Base-by-base conservation (phyloP, 2,329 filamentous ascomycete genomes). In the Cercospora janseana region DNA sequence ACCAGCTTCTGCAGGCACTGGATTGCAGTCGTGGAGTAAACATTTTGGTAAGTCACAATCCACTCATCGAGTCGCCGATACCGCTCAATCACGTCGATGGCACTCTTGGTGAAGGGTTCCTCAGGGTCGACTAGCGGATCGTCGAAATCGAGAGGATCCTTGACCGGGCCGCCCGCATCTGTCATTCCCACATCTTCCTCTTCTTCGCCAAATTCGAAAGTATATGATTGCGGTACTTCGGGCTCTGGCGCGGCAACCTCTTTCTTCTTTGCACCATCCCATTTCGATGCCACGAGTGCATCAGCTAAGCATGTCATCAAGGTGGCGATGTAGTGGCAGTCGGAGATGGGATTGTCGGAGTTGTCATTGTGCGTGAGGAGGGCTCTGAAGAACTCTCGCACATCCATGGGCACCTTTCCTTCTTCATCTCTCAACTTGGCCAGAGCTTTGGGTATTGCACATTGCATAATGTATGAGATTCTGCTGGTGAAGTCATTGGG, bases 341-440 rank as follows among this genome's bases (percentile, higher is more conserved):
- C 94, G 4, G 91, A 95, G 64, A 82, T 94, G 42, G 74, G 75
- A 61, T 98, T 98, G 53, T 87, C 86, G 2, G 87, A 85, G 65
- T 98, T 98, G 70, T 98, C 91, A 65, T 98, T 98, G 72, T 90
- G 92, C 41, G 87, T 85, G 26, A 98, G 75, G 65, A 94, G 87
- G 60, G 96, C 90, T 16, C 95, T 80, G 40, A 98, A 80, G 67
- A 96, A 95, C 29, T 81, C 80, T 50, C 91, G 87, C 4, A 89
- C 89, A 45, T 84, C 77, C 63, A 85, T 76, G 0, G 92, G 91
- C 46, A 90, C 91, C 61, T 82, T 86, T 28, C 89, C 87, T 47
- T 84, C 79, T 29, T 75, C 75, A 62, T 92, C 86, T 43, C 89
- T 83, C 40, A 97, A 82, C 55, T 81, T 79, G 2, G 90, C 82